Conservation (phyloP, 1,284 basidiomycete species). For the Marasmius oreades region DNA sequence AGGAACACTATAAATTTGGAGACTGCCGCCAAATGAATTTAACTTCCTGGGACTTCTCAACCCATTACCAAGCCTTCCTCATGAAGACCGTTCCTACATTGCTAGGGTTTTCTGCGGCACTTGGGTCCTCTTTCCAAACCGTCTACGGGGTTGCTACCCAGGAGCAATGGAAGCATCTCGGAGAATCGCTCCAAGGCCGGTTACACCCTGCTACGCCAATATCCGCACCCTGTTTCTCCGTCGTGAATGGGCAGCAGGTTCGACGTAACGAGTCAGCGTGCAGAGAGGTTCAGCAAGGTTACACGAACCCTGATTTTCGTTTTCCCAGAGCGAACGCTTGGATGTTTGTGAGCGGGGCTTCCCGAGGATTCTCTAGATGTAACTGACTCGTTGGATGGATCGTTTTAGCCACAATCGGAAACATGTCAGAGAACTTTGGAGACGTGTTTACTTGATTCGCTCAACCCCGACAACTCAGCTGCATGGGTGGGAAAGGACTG, state of each 20-base stretch:
- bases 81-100: not conserved
- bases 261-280: not conserved
- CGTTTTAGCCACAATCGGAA: not conserved
- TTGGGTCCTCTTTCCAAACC: not conserved
- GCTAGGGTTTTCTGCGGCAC: not conserved
- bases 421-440: not conserved
- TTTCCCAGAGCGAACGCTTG: not conserved
- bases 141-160: not conserved
- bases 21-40: no score
- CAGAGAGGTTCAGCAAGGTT: not conserved
- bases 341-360: not conserved
- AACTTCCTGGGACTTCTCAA: not conserved
- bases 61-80: not conserved
- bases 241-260: not conserved
- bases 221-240: not conserved
- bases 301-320: not conserved
- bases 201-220: not conserved
- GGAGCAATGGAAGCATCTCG: not conserved
- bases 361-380: no score
- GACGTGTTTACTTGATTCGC: not conserved
- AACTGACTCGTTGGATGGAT: not conserved
- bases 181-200: not conserved
- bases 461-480: not conserved
- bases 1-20: no score
- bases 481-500: not conserved